Conservation (phyloP, 139 green algal species). For the Chlamydomonas sp. region DNA sequence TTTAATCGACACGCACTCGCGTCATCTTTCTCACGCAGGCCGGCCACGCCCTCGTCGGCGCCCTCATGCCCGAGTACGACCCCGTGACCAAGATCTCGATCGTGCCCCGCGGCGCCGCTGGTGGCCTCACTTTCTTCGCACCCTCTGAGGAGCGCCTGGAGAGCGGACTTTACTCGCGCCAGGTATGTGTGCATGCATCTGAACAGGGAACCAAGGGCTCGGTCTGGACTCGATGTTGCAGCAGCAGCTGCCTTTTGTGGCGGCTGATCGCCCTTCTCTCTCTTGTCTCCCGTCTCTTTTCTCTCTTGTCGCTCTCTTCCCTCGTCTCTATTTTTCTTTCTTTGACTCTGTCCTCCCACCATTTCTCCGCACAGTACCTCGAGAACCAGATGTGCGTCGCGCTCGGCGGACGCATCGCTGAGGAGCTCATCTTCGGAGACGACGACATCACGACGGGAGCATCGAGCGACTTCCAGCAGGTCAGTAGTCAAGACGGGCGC, state of each 20-base stretch:
- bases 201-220: no score
- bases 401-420: slow-evolving; percentile 88
- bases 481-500: no score
- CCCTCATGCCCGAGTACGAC: slow-evolving; percentile 99
- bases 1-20: no score
- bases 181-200: no score
- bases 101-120: slow-evolving; percentile 87
- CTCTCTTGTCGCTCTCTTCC: no score
- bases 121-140: slow-evolving; percentile 93
- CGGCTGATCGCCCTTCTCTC: no score
- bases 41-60: slow-evolving; percentile 72
- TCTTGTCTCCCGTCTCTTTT: not conserved
- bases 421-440: slow-evolving; percentile 98
- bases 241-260: no score
- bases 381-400: slow-evolving; percentile 91
- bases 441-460: slow-evolving; percentile 96
- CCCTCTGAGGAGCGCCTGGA: slow-evolving; percentile 84
- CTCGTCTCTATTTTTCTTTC: no score
- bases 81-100: slow-evolving; percentile 98
- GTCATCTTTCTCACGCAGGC: slow-evolving; percentile 50
- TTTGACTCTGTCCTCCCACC: slow-evolving; percentile 6
- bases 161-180: slow-evolving; percentile 80
- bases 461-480: slow-evolving; percentile 14
- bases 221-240: no score
- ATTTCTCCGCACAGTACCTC: not conserved